Evolutionary conservation across 129 eudicot species (phyloP), one percentile per base, ranked within the genome.

Genomic region (Calendula officinalis): DNA sequence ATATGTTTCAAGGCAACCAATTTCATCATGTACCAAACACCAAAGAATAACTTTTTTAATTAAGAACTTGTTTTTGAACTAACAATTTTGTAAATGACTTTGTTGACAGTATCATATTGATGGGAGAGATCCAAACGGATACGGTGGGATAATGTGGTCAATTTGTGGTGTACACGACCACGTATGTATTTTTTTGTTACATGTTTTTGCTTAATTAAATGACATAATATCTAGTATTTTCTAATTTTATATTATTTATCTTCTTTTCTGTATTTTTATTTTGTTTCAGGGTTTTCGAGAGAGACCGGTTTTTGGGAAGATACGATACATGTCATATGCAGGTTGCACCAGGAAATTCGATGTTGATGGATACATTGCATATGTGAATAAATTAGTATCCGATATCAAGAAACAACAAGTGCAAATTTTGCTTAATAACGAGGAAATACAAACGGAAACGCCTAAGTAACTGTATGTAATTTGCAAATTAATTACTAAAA

Each of bases 121-220:
- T 45, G 99, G 99, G 61, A 83, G 99, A 66, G 97, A 94, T 80
- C 99, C 99, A 12, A 94, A 64, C 58, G 99, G 99, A 33, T 94
- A 94, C 9, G 99, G 87, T 34, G 99, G 99, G 8, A 86, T 94
- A 70, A 94, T 94, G 99, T 94, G 99, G 99, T 94, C 97, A 40
- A 89, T 94, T 38, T 94, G 99, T 64, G 99, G 99, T 36, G 82
- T 94, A 11, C 99, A 94, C 51, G 99, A 94, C 73, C 91, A 94
- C 86, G 99, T 81, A 0, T 17, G 71, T 39, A 34, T 66, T 37
- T 53, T 66, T 37, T 53, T 6, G 1, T 37, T 63, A 7, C 39
- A 17, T n/a, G 8, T 40, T 44, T 5, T 35, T 39, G 38, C 32
- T 49, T 49, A 45, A 2, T 44, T 56, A 45, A 35, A 22, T 9